These are phyloP conservation scores for Papiliotrema terrestris DNA, from an alignment of 1,284 basidiomycete genomes.

Conservation along the genomic window DNA sequence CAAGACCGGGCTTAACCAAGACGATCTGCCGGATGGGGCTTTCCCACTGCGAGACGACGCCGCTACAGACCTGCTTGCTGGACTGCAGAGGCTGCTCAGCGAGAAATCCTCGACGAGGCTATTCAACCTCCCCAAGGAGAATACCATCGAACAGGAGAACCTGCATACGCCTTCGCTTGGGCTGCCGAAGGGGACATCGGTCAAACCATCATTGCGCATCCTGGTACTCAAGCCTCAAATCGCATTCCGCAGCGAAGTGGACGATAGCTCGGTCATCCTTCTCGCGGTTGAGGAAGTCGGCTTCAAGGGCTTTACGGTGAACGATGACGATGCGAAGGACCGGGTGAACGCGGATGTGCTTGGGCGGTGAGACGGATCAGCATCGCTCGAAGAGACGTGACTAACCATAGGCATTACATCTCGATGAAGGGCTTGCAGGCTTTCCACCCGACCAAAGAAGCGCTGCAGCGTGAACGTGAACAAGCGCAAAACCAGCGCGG, in stretches of 20 bases:
- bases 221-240: slow-evolving; percentile 89
- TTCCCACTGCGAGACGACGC: slow-evolving; percentile 7
- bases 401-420: slow-evolving; percentile 62
- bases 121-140: slow-evolving; percentile 21
- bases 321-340: slow-evolving; percentile 75
- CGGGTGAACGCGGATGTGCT: slow-evolving; percentile 81
- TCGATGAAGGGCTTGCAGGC: slow-evolving; percentile 77
- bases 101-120: slow-evolving; percentile 10
- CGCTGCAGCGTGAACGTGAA: slow-evolving; percentile 20
- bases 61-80: slow-evolving; percentile 12
- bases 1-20: slow-evolving; percentile 6
- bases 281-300: slow-evolving; percentile 79
- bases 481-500: slow-evolving; percentile 34
- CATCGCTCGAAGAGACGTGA: neutral
- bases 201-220: slow-evolving; percentile 68
- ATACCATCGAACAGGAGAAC: slow-evolving; percentile 11
- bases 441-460: slow-evolving; percentile 65
- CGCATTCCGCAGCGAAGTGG: slow-evolving; percentile 66
- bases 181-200: slow-evolving; percentile 42
- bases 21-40: slow-evolving; percentile 5
- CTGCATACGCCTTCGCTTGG: slow-evolving; percentile 22
- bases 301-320: slow-evolving; percentile 73
- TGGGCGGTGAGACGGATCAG: slow-evolving; percentile 59
- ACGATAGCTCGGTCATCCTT: slow-evolving; percentile 65
- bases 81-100: slow-evolving; percentile 19